A percentile compares a stretch with the other conserved stretches of the same genome.
These are phyloP conservation scores for Suhomyces canberraensis DNA, from an alignment of 805 yeast genomes.

Conservation along the genomic window DNA sequence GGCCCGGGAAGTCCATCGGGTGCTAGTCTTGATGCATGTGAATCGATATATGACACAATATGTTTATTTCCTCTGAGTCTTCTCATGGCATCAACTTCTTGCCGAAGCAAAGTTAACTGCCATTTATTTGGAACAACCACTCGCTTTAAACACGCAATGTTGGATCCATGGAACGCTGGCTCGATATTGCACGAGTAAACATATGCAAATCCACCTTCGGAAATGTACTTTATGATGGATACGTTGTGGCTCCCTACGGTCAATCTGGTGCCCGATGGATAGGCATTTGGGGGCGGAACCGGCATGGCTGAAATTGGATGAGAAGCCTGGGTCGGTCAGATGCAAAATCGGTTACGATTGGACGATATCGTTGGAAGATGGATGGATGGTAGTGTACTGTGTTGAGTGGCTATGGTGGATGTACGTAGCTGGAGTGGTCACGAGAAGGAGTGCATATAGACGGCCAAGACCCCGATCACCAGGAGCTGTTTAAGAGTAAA, in stretches of 20 bases:
- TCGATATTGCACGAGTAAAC: slow-evolving; percentile 77
- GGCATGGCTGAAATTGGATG: slow-evolving; percentile 12
- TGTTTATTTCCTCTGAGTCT: slow-evolving; percentile 72
- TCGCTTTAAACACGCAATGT: slow-evolving; percentile 80
- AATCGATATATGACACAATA: slow-evolving; percentile 88
- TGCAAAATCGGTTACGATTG: too few species aligned
- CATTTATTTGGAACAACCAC: slow-evolving; percentile 93
- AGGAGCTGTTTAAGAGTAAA: too few species aligned
- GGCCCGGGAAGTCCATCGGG: neutral
- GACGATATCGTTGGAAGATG: too few species aligned
- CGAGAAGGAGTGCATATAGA: too few species aligned
- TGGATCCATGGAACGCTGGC: slow-evolving; percentile 54
- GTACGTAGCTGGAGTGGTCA: too few species aligned
- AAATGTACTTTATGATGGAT: slow-evolving; percentile 65
- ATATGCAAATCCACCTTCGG: slow-evolving; percentile 94
- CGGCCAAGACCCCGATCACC: too few species aligned
- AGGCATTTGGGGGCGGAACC: slow-evolving; percentile 59
- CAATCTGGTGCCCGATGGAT: slow-evolving; percentile 70
- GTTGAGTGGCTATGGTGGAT: too few species aligned
- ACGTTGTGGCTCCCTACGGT: slow-evolving; percentile 83
- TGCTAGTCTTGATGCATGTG: slow-evolving; percentile 79
- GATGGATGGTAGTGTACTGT: too few species aligned
- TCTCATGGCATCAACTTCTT: slow-evolving; percentile 97
- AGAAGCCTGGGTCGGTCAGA: neutral
- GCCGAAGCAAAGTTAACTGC: slow-evolving; percentile 75